Conservation (phyloP, 805 yeast species). For the Allodekkera sacchari region DNA sequence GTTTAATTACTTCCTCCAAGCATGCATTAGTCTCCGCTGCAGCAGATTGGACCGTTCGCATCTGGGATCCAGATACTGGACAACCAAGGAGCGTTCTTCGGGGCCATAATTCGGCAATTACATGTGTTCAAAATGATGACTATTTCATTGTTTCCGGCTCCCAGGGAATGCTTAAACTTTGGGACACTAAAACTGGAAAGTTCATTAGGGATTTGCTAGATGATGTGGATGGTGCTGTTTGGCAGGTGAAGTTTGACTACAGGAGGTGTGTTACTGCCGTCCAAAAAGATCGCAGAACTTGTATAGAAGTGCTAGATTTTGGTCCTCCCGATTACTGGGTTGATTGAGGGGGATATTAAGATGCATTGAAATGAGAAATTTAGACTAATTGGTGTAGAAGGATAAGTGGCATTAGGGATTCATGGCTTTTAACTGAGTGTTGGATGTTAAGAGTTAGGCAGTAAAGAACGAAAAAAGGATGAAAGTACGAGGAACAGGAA, state of each 20-base stretch:
- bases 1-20: slow-evolving; percentile 69
- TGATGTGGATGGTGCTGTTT: slow-evolving; percentile 75
- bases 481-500: too few relatives aligned
- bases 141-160: slow-evolving; percentile 83
- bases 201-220: slow-evolving; percentile 64
- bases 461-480: too few relatives aligned
- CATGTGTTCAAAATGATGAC: slow-evolving; percentile 88
- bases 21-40: slow-evolving; percentile 86
- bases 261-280: slow-evolving; percentile 88
- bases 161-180: slow-evolving; percentile 76
- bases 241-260: slow-evolving; percentile 90
- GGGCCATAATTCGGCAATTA: slow-evolving; percentile 81
- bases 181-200: slow-evolving; percentile 76
- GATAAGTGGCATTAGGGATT: too few relatives aligned
- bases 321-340: slow-evolving; percentile 26
- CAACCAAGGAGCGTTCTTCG: slow-evolving; percentile 58
- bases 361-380: too few relatives aligned
- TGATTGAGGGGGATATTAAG: too few relatives aligned
- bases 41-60: slow-evolving; percentile 84
- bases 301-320: slow-evolving; percentile 79
- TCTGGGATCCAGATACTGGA: slow-evolving; percentile 85
- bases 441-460: too few relatives aligned
- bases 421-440: too few relatives aligned
- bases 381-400: too few relatives aligned
- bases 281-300: slow-evolving; percentile 58